These are phyloP conservation scores for Lentinula detonsa DNA, from an alignment of 768 basidiomycete genomes.

Conservation along the genomic window DNA sequence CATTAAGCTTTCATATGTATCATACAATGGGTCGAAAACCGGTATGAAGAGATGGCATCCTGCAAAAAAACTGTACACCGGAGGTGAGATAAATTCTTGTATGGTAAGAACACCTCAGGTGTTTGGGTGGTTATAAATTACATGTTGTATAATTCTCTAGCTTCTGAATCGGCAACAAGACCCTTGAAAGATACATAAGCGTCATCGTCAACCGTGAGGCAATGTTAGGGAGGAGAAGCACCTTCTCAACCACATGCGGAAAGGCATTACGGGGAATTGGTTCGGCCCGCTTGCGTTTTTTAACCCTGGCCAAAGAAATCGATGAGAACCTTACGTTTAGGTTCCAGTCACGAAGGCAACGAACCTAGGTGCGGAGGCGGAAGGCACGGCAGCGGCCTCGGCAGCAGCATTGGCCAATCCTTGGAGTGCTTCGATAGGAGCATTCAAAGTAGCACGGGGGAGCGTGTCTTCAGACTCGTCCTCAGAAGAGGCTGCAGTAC, in stretches of 20 bases:
- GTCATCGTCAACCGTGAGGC: neutral
- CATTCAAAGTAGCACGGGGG: slow-evolving; percentile 77
- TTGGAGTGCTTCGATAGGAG: slow-evolving; percentile 92
- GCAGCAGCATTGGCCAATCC: slow-evolving; percentile 94
- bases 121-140: slow-evolving; percentile 32
- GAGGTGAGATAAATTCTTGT: slow-evolving; percentile 16
- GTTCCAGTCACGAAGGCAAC: slow-evolving; percentile 1
- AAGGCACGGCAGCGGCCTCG: slow-evolving; percentile 81
- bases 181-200: slow-evolving; percentile 41
- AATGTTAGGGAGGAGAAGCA: slow-evolving; percentile 15
- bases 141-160: slow-evolving; percentile 90
- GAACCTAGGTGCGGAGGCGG: slow-evolving; percentile 57
- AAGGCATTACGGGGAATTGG: slow-evolving; percentile 82
- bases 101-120: slow-evolving; percentile 27
- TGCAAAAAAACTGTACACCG: slow-evolving; percentile 74
- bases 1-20: slow-evolving; percentile 88
- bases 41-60: slow-evolving; percentile 97
- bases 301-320: slow-evolving; percentile 41
- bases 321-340: slow-evolving; percentile 1
- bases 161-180: slow-evolving; percentile 79
- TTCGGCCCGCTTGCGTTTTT: slow-evolving; percentile 81
- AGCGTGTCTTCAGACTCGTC: slow-evolving; percentile 90
- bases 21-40: slow-evolving; percentile 87
- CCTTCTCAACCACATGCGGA: slow-evolving; percentile 88
- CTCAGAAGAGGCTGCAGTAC: slow-evolving; percentile 79